Base-by-base conservation (phyloP, 129 eudicot species). In the Centaurea solstitialis region DNA sequence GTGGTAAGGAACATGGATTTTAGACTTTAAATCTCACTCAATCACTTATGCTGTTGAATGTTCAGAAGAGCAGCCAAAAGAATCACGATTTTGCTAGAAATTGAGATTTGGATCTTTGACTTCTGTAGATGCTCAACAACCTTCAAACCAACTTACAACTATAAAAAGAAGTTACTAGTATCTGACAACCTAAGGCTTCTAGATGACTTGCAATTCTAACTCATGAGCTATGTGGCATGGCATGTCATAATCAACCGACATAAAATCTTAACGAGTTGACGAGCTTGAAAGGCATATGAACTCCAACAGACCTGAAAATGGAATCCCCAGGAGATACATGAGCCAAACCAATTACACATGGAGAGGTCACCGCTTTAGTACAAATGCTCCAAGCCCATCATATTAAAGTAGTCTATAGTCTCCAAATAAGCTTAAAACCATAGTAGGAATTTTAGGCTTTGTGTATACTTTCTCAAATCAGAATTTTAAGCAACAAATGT, bases 1-100 rank as follows among this genome's bases (percentile, higher is more conserved):
- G 99, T 95, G 97, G 99, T 95, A 88, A 84, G 94, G 79, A 85
- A 72, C 64, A 33, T 68, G 68, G 23, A 67, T n/a, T 75, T 20
- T 17, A 41, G 72, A 71, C 17, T 67, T 33, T 22, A 74, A 6
- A 65, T 74, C 37, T 65, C 67, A 66, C 57, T 13, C 45, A 15
- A 21, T 13, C 22, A 7, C 41, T 47, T 35, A 40, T 38, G 57
- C 33, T 70, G 76, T 69, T n/a, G 66, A 18, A 1, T 65, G 75
- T 45, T 28, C 35, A 10, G 53, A 4, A 43, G 17, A 43, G 17
- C 53, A 10, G 53, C 17, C 53, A 43, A 43, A 43, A 43, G 10
- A 41, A 41, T 41, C 2, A 9, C 11, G 53, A 43, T 43, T 43
- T 17, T 43, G 53, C 17, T 17, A 43, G 53, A 43, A 43, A 43